Base-by-base conservation (phyloP, 78 protist genomes). In the Guillardia theta region DNA sequence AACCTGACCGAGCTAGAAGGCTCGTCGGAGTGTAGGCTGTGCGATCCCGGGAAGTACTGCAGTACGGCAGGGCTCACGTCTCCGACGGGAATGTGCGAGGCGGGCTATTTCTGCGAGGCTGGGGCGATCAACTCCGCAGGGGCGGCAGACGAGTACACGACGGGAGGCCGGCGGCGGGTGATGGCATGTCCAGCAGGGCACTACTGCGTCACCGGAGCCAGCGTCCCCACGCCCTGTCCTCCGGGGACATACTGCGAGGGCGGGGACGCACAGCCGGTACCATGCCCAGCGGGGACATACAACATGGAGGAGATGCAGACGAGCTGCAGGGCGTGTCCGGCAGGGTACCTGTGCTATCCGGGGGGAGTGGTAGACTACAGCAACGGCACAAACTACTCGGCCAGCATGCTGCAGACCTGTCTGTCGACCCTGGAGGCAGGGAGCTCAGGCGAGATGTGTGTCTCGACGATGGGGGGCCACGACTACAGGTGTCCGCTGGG, bases 141-240 rank as follows among this genome's bases (percentile, higher is more conserved):
- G 12, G 37, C 12, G 50, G 62, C 24, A 0, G 92, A 46, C 53
- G 62, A 0, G 92, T 8, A 30, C 18, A 48, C 41, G 1, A 27
- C 88, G 18, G n/a, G 62, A 0, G 93, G 93, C 8, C 27, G 76
- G 12, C 93, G 33, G 54, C n/a, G 15, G 93, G 1, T 27, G 10
- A 27, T 22, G 53, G 45, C 12, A 41, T 92, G 88, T 48, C 96
- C 96, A 0, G 70, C 33, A 0, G 98, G 97, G 15, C 22, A 39
- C 36, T 97, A 95, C 95, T 97, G 98, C 78, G 92, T 83, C 36
- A 44, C 95, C 5, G 96, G 96, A 9, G 93, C 94, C 10, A 22
- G 37, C 2, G 44, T 54, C 4, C 92, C 93, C 22, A 3, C 4
- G 10, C 76, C 94, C 5, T 94, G 97, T 47, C 95, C 95, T 15